A percentile compares a stretch with the other conserved stretches of the same genome.
Conservation (phyloP, 2,329 filamentous ascomycete species). For the Epichloe brachyelytri region DNA sequence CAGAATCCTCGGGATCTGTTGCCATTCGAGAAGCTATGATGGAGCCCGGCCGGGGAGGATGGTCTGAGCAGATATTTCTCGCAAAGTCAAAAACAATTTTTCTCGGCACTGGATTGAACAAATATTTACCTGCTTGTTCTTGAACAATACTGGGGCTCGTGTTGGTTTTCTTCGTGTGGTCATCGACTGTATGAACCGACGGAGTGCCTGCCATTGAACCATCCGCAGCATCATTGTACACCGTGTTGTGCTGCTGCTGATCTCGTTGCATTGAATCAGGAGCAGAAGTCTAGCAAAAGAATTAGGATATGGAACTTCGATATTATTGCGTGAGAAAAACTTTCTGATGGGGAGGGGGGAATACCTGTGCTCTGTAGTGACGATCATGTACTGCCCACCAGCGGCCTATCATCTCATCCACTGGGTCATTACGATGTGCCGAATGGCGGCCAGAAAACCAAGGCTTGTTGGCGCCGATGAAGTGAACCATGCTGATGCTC, state of each 20-base stretch:
- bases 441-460: slow-evolving; percentile 57
- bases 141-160: background rate
- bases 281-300: background rate
- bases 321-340: background rate
- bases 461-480: slow-evolving; percentile 84
- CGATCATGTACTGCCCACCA: slow-evolving; percentile 95
- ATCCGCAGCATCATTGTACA: background rate
- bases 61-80: background rate
- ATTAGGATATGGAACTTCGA: background rate
- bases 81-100: background rate
- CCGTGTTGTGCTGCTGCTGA: background rate
- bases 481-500: slow-evolving; percentile 82
- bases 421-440: slow-evolving; percentile 46
- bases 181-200: background rate
- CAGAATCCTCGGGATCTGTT: background rate
- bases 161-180: background rate
- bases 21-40: background rate
- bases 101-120: background rate
- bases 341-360: slow-evolving; percentile 8
- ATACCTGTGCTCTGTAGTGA: slow-evolving; percentile 54
- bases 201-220: background rate
- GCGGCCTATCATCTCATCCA: slow-evolving; percentile 68
- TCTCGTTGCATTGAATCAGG: background rate
- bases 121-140: background rate
- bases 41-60: background rate